These are phyloP conservation scores for Ophiostoma novo-ulmi DNA, from an alignment of 2,329 filamentous ascomycete species.

Conservation along the genomic window DNA sequence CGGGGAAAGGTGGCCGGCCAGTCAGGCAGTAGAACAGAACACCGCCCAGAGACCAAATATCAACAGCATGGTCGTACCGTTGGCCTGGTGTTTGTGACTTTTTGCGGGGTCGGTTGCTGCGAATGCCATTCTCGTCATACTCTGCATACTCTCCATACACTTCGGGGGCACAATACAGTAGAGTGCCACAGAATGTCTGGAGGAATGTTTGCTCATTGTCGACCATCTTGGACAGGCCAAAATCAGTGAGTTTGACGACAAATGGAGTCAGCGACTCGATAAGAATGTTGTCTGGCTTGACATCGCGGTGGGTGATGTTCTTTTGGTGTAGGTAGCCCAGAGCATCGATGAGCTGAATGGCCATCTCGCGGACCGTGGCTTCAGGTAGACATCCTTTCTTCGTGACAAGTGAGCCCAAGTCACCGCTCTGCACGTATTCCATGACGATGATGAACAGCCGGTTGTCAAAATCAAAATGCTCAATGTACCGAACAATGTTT, in stretches of 20 bases:
- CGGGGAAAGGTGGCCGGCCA: slow-evolving; percentile 72
- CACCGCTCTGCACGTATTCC: slow-evolving; percentile 81
- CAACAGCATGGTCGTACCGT: slow-evolving; percentile 85
- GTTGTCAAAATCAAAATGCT: slow-evolving; percentile 75
- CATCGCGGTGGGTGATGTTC: slow-evolving; percentile 94
- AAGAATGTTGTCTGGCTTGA: slow-evolving; percentile 97
- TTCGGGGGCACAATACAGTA: slow-evolving; percentile 93
- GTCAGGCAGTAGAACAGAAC: slow-evolving; percentile 87
- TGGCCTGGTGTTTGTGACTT: slow-evolving; percentile 50
- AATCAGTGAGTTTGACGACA: slow-evolving; percentile 87
- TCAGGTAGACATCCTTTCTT: slow-evolving; percentile 62
- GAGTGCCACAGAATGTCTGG: slow-evolving; percentile 91
- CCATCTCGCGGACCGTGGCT: slow-evolving; percentile 62
- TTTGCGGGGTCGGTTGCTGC: slow-evolving; percentile 55
- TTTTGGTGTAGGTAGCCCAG: slow-evolving; percentile 79
- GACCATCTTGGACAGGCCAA: slow-evolving; percentile 91
- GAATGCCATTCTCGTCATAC: slow-evolving; percentile 59
- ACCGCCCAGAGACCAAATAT: slow-evolving; percentile 93
- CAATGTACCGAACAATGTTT: slow-evolving; percentile 88
- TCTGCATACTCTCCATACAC: slow-evolving; percentile 74
- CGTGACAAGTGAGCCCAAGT: slow-evolving; percentile 69
- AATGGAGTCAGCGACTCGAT: slow-evolving; percentile 69
- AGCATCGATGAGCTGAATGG: slow-evolving; percentile 71
- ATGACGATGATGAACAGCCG: slow-evolving; percentile 94
- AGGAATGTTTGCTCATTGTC: slow-evolving; percentile 86